Base-by-base conservation (phyloP, 768 basidiomycete species). In the Mycena venus region DNA sequence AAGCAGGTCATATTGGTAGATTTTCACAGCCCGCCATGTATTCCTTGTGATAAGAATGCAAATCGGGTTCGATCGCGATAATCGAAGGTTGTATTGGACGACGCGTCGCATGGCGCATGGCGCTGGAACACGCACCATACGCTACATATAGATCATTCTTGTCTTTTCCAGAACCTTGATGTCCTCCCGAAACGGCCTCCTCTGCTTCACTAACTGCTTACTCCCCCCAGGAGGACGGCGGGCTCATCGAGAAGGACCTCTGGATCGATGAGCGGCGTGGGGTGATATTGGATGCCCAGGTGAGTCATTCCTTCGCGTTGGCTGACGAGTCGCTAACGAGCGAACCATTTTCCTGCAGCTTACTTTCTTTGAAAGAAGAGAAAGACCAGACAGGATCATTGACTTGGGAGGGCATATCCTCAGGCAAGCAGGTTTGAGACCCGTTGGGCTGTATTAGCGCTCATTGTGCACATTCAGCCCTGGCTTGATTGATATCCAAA, bases 161-260 rank as follows among this genome's bases (percentile, higher is more conserved):
- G 34, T 25, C 60, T 74, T 73, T 59, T 65, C 34, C 53, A 53
- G 65, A 71, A 63, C 75, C 58, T 36, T 78, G 49, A 89, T 88
- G 87, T 79, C 85, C 72, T 86, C 88, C 63, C 51, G 85, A 5
- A 95, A 95, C 82, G 90, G 90, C 56, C 87, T 96, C 29, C 84
- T 96, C 62, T 95, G 96, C 83, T 96, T 97, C 84, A 96, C 96
- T 44, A 96, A 97, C 83, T 96, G 96, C 77, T 82, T 94, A 68
- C 86, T 97, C 29, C 91, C n/a, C 94, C 1, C 89, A 88, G 68
- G 95, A 96, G 80, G 95, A 96, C 79, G 96, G 96, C 21, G 90
- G 87, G 62, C 87, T 96, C 21, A 82, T 93, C 40, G 86, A 92
- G 80, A 90, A 91, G 78, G 95, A 96, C 78, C 85, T 96, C 23